A percentile compares a stretch with the other conserved stretches of the same genome.
These are phyloP conservation scores for Talaromyces sp. DNA, from an alignment of 2,329 filamentous ascomycete genomes.

Conservation along the genomic window DNA sequence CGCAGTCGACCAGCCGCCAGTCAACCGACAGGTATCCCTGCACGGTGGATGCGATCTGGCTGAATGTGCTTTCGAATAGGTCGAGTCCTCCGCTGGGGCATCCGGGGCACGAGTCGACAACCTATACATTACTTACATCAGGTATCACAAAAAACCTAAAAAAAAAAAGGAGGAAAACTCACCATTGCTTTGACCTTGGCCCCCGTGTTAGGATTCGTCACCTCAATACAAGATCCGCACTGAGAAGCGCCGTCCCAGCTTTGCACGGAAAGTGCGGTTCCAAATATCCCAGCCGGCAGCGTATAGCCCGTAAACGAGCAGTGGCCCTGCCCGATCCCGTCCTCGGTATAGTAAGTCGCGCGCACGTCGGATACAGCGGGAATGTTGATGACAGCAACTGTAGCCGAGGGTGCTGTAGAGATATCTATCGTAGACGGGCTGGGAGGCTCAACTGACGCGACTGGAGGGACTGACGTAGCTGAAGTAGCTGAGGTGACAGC, in stretches of 20 bases:
- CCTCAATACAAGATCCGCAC: constrained; percentile 59
- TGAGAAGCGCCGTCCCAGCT: constrained; percentile 51
- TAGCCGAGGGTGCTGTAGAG: not conserved
- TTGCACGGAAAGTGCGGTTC: constrained; percentile 55
- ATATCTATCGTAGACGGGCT: not conserved
- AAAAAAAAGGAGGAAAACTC: constrained; percentile 15
- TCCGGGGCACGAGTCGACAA: constrained; percentile 54
- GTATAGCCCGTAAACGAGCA: constrained; percentile 40
- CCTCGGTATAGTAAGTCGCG: not conserved
- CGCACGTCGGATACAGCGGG: not conserved
- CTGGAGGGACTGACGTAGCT: not conserved
- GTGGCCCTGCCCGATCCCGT: not conserved
- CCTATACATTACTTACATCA: constrained; percentile 23
- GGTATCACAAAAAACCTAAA: not conserved
- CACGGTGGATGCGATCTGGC: constrained; percentile 38
- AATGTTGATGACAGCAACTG: not conserved
- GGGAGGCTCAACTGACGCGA: not conserved
- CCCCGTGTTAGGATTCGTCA: constrained; percentile 43
- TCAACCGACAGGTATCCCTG: constrained; percentile 46
- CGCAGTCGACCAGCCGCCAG: constrained; percentile 49
- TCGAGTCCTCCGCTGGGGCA: constrained; percentile 52
- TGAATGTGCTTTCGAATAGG: constrained; percentile 50
- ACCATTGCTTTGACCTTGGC: constrained; percentile 61
- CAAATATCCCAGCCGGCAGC: constrained; percentile 52
- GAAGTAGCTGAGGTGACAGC: not conserved